A percentile compares a stretch with the other conserved stretches of the same genome.
Evolutionary conservation across 805 yeast species (phyloP).

Genomic region (Candida corydali): DNA sequence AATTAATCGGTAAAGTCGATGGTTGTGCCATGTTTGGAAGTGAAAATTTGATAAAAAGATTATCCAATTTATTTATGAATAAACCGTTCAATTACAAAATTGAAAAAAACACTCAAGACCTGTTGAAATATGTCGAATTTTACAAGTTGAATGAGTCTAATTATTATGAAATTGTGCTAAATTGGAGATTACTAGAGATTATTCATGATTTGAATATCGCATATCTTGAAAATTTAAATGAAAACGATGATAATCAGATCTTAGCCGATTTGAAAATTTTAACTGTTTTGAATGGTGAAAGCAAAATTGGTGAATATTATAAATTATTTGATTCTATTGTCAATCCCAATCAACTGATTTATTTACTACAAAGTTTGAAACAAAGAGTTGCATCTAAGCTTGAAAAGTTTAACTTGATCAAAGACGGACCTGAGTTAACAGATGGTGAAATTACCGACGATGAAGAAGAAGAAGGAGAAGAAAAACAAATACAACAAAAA

Average conservation of each 20-base stretch:
- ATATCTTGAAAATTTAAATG: conserved; percentile 19
- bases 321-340: conserved; percentile 21
- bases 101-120: conserved; percentile 25
- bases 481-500: conserved; percentile 8
- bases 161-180: conserved; percentile 23
- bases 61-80: conserved; percentile 21
- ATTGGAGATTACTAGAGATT: conserved; percentile 36
- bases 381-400: conserved; percentile 17
- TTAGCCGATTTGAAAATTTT: conserved; percentile 11
- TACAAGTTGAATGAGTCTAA: conserved; percentile 14
- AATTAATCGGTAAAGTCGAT: conserved; percentile 26
- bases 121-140: conserved; percentile 29
- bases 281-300: conserved; percentile 8
- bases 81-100: conserved; percentile 23
- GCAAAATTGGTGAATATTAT: conserved; percentile 15
- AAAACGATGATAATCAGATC: conserved; percentile 10
- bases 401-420: conserved; percentile 15
- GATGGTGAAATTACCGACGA: conserved; percentile 23
- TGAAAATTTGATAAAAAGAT: conserved; percentile 20
- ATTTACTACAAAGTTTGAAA: conserved; percentile 15
- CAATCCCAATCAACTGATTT: conserved; percentile 14
- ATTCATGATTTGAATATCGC: conserved; percentile 26
- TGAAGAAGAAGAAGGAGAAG: conserved; percentile 13
- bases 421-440: conserved; percentile 29
- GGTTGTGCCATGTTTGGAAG: conserved; percentile 29